Evolutionary conservation across 2,329 filamentous ascomycete genomes (phyloP), one percentile per base, ranked within the genome.

Genomic region (Nannizziopsis arthrosporioides): DNA sequence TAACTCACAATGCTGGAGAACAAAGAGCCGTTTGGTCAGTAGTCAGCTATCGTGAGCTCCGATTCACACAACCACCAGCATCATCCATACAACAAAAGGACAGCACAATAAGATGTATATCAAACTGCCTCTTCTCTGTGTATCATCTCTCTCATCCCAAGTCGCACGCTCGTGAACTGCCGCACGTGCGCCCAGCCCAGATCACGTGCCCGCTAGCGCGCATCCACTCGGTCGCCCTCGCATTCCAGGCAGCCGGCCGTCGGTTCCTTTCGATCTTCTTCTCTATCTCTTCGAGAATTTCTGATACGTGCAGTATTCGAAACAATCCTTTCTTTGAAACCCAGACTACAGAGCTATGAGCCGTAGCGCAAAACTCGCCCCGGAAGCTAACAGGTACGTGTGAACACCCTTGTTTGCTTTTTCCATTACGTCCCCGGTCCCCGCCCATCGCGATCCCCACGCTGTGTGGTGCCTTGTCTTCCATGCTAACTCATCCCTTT

Each of bases 361-460:
- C 87, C 84, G 86, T 75, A 82, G 81, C 75, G 84, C 82, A 74
- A 96, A 95, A 81, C 84, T 96, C 78, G 89, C 89, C 75, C 89
- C 92, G 73, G 92, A 98, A 85, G 89, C 95, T 75, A 96, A 96
- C 78, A 84, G 88, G 88, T 93, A 74, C 66, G 83, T 75, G 52
- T 46, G 49, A 40, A 41, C 37, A 9, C 2, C n/a, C 32, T 14
- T 11, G 30, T 14, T 5, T 19, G n/a, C 22, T 22, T 31, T 32
- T 30, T 8, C 11, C 42, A 3, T 36, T 6, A 7, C 5, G 42
- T 11, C 14, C 6, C 35, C 44, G 12, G 32, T 40, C 44, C 17
- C 44, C 44, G 38, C 32, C 19, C 30, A 35, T 45, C 38, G 34
- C 32, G 31, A 27, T 12, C 14, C 36, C 44, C 44, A 46, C 44